These are phyloP conservation scores for Globisporangium apiculatum DNA, from an alignment of 352 stramenopile species.

Conservation along the genomic window DNA sequence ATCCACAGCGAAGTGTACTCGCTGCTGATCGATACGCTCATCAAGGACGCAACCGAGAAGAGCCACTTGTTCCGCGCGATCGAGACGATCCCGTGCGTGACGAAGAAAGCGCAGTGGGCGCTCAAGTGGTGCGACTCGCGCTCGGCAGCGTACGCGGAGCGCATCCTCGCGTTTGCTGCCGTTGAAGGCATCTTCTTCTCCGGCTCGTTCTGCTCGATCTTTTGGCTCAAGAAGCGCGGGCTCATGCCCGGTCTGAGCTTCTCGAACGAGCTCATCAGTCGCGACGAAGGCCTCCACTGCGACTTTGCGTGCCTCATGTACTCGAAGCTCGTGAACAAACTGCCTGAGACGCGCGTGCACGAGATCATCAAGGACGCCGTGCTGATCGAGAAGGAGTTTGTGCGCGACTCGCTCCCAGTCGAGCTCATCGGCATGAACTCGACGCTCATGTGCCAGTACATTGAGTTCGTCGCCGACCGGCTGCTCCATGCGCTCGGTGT, in stretches of 20 bases:
- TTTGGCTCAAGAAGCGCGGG: conserved; percentile 99
- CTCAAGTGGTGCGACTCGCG: conserved; percentile 94
- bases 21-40: conserved; percentile 99
- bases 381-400: conserved; percentile 97
- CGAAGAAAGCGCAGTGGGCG: conserved; percentile 97
- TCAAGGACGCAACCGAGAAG: conserved; percentile 95
- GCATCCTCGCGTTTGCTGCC: conserved; percentile 95
- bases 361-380: conserved; percentile 96
- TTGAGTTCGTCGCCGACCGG: conserved; percentile 98
- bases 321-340: conserved; percentile 96
- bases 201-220: conserved; percentile 98
- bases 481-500: conserved; percentile 91
- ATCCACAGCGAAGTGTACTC: conserved; percentile 99
- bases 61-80: conserved; percentile 94
- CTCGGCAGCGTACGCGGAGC: conserved; percentile 93
- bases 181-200: conserved; percentile 99
- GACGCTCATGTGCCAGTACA: conserved; percentile 97
- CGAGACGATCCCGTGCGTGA: conserved; percentile 96
- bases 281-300: conserved; percentile 98
- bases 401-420: conserved; percentile 94
- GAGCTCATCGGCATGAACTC: conserved; percentile 99
- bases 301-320: conserved; percentile 99
- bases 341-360: conserved; percentile 88
- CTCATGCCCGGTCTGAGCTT: conserved; percentile 98
- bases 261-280: conserved; percentile 98